These are phyloP conservation scores for Rhexocercosporidium sp. DNA, from an alignment of 2,329 filamentous ascomycete species.

Conservation along the genomic window DNA sequence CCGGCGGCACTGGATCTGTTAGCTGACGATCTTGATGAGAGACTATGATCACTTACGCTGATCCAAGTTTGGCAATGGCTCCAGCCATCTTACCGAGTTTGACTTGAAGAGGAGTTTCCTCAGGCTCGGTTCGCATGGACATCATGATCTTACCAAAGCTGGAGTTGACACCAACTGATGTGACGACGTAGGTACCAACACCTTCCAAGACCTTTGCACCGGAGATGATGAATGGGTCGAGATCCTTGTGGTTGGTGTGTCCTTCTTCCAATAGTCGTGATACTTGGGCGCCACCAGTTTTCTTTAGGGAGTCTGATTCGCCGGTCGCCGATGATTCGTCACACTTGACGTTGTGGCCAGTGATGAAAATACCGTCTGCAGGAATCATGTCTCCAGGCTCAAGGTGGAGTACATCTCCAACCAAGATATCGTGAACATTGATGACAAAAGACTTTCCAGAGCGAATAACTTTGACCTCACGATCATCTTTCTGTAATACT, in stretches of 20 bases:
- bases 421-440: conserved; percentile 72
- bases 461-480: conserved; percentile 74
- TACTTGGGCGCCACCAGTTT: conserved; percentile 16
- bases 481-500: conserved; percentile 64
- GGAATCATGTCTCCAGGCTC: conserved; percentile 76
- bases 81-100: conserved; percentile 79
- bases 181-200: conserved; percentile 76
- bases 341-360: conserved; percentile 70
- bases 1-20: conserved; percentile 61
- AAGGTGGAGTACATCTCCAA: conserved; percentile 76
- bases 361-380: conserved; percentile 71
- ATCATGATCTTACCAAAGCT: conserved; percentile 80
- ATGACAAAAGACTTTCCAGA: conserved; percentile 74
- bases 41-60: conserved; percentile 4
- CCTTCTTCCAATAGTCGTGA: conserved; percentile 16
- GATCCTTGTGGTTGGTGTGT: conserved; percentile 43
- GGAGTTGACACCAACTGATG: conserved; percentile 74
- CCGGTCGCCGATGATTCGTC: conserved; percentile 79
- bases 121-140: conserved; percentile 75
- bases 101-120: conserved; percentile 78
- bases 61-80: conserved; percentile 75
- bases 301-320: conserved; percentile 62
- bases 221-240: conserved; percentile 82
- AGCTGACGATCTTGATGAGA: neutral
- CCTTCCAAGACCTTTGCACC: conserved; percentile 79